Evolutionary conservation across 2,329 filamentous ascomycete species (phyloP).

Genomic region (Curvularia lunata): DNA sequence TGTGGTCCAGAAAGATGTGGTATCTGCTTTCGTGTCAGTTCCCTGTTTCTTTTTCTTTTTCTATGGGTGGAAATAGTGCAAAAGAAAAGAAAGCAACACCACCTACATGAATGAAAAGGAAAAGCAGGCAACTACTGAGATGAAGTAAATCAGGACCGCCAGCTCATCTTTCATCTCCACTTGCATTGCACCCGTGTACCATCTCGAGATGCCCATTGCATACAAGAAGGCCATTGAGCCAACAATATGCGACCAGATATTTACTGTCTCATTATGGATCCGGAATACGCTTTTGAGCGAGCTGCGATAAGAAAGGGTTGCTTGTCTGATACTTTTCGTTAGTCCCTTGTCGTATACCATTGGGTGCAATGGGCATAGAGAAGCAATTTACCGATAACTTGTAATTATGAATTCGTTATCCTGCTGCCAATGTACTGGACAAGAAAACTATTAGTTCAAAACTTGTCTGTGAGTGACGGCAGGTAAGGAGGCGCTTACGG

Average conservation of each 20-base stretch:
- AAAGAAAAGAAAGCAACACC: not conserved
- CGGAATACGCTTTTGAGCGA: slow-evolving; percentile 6
- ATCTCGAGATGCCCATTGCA: not conserved
- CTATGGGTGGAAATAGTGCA: not conserved
- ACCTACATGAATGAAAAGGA: slow-evolving; percentile 43
- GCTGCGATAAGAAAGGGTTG: slow-evolving; percentile 1
- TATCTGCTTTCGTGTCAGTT: slow-evolving; percentile 58
- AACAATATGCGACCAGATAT: slow-evolving; percentile 14
- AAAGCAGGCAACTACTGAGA: slow-evolving; percentile 13
- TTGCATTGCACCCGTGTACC: not conserved
- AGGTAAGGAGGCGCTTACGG: not conserved
- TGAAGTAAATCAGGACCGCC: slow-evolving; percentile 11
- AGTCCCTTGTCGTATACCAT: not conserved
- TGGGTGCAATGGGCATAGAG: not conserved
- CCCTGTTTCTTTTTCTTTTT: not conserved
- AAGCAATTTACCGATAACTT: slow-evolving; percentile 1
- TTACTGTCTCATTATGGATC: slow-evolving; percentile 14
- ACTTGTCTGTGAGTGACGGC: not conserved
- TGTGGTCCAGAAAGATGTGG: slow-evolving; percentile 84
- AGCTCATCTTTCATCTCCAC: slow-evolving; percentile 2
- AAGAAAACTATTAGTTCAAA: not conserved
- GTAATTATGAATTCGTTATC: slow-evolving; percentile 17
- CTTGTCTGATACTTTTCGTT: not conserved
- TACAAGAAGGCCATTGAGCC: slow-evolving; percentile 3
- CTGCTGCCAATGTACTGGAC: slow-evolving; percentile 11